Evolutionary conservation across 2,329 filamentous ascomycete species (phyloP).

Genomic region (Penicillium sp.): DNA sequence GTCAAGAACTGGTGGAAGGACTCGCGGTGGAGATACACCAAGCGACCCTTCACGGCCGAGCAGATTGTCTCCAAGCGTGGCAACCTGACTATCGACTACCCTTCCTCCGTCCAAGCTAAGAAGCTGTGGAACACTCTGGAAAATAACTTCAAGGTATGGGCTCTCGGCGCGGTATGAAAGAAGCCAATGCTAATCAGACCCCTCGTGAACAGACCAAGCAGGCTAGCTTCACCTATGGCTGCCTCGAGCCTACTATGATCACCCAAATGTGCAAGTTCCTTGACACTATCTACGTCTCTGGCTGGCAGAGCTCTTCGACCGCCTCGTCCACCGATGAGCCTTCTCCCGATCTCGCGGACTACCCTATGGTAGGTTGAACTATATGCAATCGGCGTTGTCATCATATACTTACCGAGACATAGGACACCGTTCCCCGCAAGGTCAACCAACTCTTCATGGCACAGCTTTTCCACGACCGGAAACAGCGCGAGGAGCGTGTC

Average conservation of each 20-base stretch:
- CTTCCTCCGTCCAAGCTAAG: conserved; percentile 84
- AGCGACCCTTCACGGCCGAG: conserved; percentile 89
- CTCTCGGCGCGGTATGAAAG: neutral
- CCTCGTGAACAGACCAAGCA: conserved; percentile 63
- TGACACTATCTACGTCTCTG: conserved; percentile 97
- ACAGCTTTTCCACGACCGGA: conserved; percentile 98
- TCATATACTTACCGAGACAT: conserved; percentile 13
- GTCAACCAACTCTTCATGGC: conserved; percentile 97
- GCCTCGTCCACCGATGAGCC: conserved; percentile 94
- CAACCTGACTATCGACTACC: conserved; percentile 84
- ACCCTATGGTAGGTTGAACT: conserved; percentile 69
- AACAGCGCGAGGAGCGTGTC: conserved; percentile 93
- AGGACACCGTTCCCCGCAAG: conserved; percentile 98
- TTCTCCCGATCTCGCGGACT: conserved; percentile 95
- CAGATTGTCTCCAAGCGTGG: conserved; percentile 96
- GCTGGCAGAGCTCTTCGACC: conserved; percentile 97
- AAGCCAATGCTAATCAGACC: conserved; percentile 11
- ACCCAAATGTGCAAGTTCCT: conserved; percentile 99
- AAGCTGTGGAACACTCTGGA: conserved; percentile 94
- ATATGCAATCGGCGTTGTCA: neutral
- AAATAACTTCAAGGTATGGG: conserved; percentile 71
- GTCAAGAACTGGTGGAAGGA: conserved; percentile 95
- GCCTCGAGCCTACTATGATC: conserved; percentile 95
- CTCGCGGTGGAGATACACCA: conserved; percentile 88
- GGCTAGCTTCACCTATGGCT: conserved; percentile 93